These are phyloP conservation scores for Ensete ventricosum DNA, from an alignment of 176 grass and related monocot genomes.

Conservation along the genomic window DNA sequence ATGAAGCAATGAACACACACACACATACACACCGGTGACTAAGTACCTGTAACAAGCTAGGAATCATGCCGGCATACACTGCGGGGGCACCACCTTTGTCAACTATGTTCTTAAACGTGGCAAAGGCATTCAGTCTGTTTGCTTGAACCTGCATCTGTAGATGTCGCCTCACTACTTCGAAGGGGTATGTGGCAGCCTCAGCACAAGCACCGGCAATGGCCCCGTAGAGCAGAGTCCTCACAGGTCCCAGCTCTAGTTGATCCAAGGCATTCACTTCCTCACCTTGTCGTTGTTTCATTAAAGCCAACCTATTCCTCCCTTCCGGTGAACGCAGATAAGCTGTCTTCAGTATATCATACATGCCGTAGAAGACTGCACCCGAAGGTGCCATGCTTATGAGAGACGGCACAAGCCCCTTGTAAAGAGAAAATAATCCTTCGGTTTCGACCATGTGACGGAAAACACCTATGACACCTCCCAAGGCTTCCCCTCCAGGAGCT, in stretches of 20 bases:
- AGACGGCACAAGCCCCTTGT: constrained; percentile 90
- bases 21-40: too few relatives aligned
- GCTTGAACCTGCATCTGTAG: constrained; percentile 90
- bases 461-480: constrained; percentile 84
- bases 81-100: constrained; percentile 88
- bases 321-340: constrained; percentile 67
- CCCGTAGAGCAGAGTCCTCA: constrained; percentile 82
- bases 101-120: constrained; percentile 79
- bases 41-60: constrained; percentile 87
- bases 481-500: constrained; percentile 86
- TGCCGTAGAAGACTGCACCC: constrained; percentile 92
- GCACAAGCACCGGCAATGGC: constrained; percentile 86
- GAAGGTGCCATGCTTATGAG: constrained; percentile 99
- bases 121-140: constrained; percentile 76
- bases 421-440: constrained; percentile 92
- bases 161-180: constrained; percentile 89
- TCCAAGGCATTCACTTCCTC: constrained; percentile 75
- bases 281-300: constrained; percentile 56
- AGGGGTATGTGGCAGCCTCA: constrained; percentile 85
- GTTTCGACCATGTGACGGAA: constrained; percentile 75
- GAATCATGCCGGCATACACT: constrained; percentile 82
- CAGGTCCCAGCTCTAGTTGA: constrained; percentile 72
- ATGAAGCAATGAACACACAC: not conserved
- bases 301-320: constrained; percentile 50
- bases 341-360: constrained; percentile 92